These are phyloP conservation scores for Ganoderma lucidum DNA, from an alignment of 1,284 basidiomycete species.

Conservation along the genomic window DNA sequence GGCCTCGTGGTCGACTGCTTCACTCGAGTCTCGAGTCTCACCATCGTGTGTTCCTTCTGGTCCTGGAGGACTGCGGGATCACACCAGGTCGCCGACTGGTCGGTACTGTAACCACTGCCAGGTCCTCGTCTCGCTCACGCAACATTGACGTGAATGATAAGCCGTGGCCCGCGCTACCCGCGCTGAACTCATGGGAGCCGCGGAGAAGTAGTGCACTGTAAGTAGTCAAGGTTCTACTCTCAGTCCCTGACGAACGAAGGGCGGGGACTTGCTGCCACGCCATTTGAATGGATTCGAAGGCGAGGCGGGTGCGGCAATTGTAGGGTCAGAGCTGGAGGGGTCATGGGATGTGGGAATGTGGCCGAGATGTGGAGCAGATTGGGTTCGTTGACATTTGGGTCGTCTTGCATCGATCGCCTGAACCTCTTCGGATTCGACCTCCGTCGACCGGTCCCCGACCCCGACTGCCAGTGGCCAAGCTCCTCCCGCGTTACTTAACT, in stretches of 20 bases:
- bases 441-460: conserved; percentile 6
- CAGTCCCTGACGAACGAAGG: background rate
- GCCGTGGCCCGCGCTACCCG: background rate
- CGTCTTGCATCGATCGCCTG: conserved; percentile 11
- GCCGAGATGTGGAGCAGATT: conserved; percentile 23
- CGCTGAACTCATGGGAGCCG: conserved; percentile 6
- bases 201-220: background rate
- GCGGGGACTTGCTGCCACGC: background rate
- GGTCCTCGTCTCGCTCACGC: background rate
- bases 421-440: background rate
- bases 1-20: too few relatives aligned
- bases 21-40: background rate
- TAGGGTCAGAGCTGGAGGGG: background rate
- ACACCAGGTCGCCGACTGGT: background rate
- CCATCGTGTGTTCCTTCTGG: background rate
- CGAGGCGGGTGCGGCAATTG: background rate
- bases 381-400: conserved; percentile 2
- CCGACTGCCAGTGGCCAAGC: conserved; percentile 1
- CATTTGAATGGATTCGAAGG: background rate
- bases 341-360: conserved; percentile 7
- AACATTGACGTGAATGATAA: background rate
- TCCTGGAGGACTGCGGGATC: background rate
- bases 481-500: conserved; percentile 4
- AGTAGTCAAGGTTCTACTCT: background rate
- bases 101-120: background rate